Base-by-base conservation (phyloP, 1,284 basidiomycete species). In the Prillingera fragicola region DNA sequence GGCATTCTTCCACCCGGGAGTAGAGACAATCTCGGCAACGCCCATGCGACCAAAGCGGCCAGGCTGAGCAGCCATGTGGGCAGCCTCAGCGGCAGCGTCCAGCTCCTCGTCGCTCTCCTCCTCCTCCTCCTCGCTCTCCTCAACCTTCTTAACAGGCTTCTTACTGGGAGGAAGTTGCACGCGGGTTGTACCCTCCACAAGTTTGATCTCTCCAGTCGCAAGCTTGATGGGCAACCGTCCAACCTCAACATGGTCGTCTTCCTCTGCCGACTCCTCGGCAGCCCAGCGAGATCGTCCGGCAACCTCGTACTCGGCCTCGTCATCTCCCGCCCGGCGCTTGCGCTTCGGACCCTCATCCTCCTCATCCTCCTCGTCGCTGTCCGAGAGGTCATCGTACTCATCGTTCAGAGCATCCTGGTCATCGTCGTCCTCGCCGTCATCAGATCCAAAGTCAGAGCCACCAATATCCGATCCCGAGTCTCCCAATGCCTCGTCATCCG, bases 191-290 rank as follows among this genome's bases (percentile, higher is more conserved):
- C 70, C 72, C 43, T 56, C 60, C 12, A 67, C 63, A 18, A 55
- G 56, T 51, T 83, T 78, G 50, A 94, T 77, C 49, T 78, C 80
- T 3, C 89, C 89, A 47, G 85, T 78, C 4, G 82, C 77, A 3
- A 91, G 75, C 67, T 92, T 94, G 63, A 91, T 90, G 9, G 89
- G 89, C 37, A 94, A 74, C 33, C 85, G 77, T 41, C 79, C 76
- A 38, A 90, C 78, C 41, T 77, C 63, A 15, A 66, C 59, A 15
- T 51, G 46, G 29, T 63, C 60, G 24, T 57, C 57, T 17, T 60
- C 55, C 17, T 57, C 54, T 8, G 59, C 56, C n/a, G 49, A 38
- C 13, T 58, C 56, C 28, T 44, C 33, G 19, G 51, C 53, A 0
- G 49, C 33, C 63, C 65, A 66, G 17, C 61, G 54, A 13, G 55